Base-by-base conservation (phyloP, 2,329 filamentous ascomycete genomes). In the Diaporthe longicolla region DNA sequence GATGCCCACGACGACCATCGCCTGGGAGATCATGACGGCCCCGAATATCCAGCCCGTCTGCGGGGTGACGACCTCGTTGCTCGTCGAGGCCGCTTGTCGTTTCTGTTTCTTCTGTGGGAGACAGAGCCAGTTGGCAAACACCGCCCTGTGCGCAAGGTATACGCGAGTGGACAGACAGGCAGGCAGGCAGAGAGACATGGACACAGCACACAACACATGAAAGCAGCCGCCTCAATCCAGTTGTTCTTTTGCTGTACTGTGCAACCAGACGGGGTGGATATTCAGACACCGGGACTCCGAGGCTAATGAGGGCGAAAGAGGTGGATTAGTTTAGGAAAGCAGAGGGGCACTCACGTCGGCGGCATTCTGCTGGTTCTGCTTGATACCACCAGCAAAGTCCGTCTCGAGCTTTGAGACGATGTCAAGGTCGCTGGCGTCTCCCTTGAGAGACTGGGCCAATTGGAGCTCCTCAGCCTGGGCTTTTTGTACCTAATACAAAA, bases 31-130 rank as follows among this genome's bases (percentile, higher is more conserved):
- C 48, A 66, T 66, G n/a, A 72, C 17, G 17, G 70, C 70, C 26
- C 70, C 70, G 50, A 72, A 72, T 66, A 72, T 72, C 70, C 70
- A 72, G 17, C 70, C 70, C 52, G 70, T 72, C 48, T 66, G 45
- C 3, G 63, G 63, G 48, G n/a, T 19, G 63, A 68, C 48, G 63
- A 19, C 48, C 13, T 68, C 32, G 63, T 40, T 40, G 32, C 21
- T 26, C n/a, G 48, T 13, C 48, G 40, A 19, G 40, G 48, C 48
- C 29, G 43, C n/a, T 55, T 71, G 70, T 65, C 70, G 45, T 71
- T 71, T 71, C 32, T 65, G 70, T 65, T 55, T 58, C 63, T 71
- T 71, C 70, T 71, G 57, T 55, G 50, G 63, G 37, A 71, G 32
- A 65, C 32, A 71, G 70, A 63, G 70, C 45, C 43, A 52, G 70